phyloP scores from a whole-genome alignment of 208 protist genomes.

The Spongospora subterranea region DNA sequence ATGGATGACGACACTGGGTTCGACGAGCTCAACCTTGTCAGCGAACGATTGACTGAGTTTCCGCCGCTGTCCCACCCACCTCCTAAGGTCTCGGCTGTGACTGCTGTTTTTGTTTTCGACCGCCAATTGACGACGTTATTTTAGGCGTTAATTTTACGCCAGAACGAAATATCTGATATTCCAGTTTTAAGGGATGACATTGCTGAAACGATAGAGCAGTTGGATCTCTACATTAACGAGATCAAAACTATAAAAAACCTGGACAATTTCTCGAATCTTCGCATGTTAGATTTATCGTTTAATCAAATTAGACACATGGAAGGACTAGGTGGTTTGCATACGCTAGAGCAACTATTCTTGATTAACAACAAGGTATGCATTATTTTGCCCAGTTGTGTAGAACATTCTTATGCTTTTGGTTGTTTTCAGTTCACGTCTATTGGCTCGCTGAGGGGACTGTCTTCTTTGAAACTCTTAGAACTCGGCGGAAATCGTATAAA shows the following conservation, averaged over 20 bases:
- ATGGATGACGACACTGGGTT: not conserved
- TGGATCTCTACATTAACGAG: conserved; percentile 30
- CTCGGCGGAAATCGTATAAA: conserved; percentile 35
- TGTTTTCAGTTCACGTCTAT: not conserved
- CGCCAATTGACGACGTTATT: not conserved
- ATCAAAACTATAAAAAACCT: not conserved
- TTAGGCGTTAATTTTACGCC: conserved; percentile 22
- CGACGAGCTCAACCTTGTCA: conserved; percentile 12
- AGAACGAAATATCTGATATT: conserved; percentile 5
- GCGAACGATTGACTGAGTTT: not conserved
- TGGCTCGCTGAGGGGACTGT: not conserved
- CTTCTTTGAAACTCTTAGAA: not conserved
- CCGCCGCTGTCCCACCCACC: not conserved
- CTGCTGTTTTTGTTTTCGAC: not conserved
- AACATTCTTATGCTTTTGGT: not conserved
- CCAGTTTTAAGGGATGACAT: not conserved
- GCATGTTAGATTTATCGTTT: conserved; percentile 45
- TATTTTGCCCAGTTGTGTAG: not conserved
- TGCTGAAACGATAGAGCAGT: not conserved
- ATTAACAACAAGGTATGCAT: conserved; percentile 12
- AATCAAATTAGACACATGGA: not conserved
- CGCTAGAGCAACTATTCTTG: not conserved
- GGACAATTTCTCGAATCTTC: conserved; percentile 48
- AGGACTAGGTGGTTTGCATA: not conserved
- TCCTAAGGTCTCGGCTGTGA: conserved; percentile 22